Conservation (phyloP, 352 stramenopile genomes). For the Globisporangium solare region DNA sequence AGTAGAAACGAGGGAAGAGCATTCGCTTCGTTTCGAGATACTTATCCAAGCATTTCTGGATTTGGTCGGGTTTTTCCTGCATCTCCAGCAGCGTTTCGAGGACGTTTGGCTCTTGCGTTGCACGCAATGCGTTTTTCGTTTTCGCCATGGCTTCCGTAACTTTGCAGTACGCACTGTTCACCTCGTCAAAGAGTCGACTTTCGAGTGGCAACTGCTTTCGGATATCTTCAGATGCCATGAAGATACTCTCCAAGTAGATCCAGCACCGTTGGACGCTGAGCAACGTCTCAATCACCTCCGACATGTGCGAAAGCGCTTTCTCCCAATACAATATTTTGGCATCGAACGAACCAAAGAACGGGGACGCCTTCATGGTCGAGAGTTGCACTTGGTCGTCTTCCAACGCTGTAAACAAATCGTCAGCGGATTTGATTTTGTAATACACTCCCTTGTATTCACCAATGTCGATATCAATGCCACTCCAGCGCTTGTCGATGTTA, state of each 20-base stretch:
- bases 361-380: constrained; percentile 92
- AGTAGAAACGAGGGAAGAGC: constrained; percentile 86
- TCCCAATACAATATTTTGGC: constrained; percentile 89
- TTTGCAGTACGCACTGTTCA: constrained; percentile 72
- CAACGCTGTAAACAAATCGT: constrained; percentile 89
- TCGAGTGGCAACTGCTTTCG: constrained; percentile 90
- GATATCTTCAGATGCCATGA: constrained; percentile 94
- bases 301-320: constrained; percentile 75
- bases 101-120: constrained; percentile 55
- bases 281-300: constrained; percentile 88
- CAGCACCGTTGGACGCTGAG: constrained; percentile 91
- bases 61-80: constrained; percentile 85
- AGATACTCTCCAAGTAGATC: constrained; percentile 95
- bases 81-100: constrained; percentile 69
- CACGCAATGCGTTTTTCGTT: constrained; percentile 68
- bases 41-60: constrained; percentile 85
- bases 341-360: constrained; percentile 91
- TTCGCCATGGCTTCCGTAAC: constrained; percentile 77
- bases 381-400: constrained; percentile 91
- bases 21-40: constrained; percentile 88
- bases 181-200: constrained; percentile 81
- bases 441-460: constrained; percentile 91
- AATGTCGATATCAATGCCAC: constrained; percentile 86
- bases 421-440: constrained; percentile 89
- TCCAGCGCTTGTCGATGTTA: constrained; percentile 87